Percentiles rank a stretch among this genome's conserved stretches.
These are phyloP conservation scores for Xylariales sp. DNA, from an alignment of 2,329 filamentous ascomycete species.

Conservation along the genomic window DNA sequence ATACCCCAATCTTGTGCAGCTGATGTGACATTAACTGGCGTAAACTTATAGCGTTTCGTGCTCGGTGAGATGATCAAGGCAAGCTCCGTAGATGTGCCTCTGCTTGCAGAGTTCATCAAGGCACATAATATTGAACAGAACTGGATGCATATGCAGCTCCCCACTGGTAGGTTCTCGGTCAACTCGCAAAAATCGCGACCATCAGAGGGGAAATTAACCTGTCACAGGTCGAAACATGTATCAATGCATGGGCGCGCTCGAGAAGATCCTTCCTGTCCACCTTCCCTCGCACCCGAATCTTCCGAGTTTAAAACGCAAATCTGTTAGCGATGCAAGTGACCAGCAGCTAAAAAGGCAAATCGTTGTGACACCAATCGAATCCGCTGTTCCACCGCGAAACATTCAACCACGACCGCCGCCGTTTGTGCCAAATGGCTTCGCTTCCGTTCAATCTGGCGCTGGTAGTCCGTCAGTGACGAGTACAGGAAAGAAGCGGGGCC, in stretches of 20 bases:
- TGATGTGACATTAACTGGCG: slow-evolving; percentile 15
- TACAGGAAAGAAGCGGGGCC: slow-evolving; percentile 37
- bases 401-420: slow-evolving; percentile 25
- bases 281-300: slow-evolving; percentile 23
- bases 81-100: slow-evolving; percentile 43
- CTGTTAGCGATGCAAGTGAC: slow-evolving; percentile 27
- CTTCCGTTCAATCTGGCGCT: slow-evolving; percentile 11
- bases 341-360: slow-evolving; percentile 28
- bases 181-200: slow-evolving; percentile 5
- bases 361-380: slow-evolving; percentile 21
- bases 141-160: slow-evolving; percentile 46
- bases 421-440: slow-evolving; percentile 24
- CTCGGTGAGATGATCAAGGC: slow-evolving; percentile 55
- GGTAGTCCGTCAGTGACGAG: slow-evolving; percentile 17
- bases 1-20: too few relatives aligned
- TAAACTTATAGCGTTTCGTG: slow-evolving; percentile 45
- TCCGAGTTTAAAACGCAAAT: slow-evolving; percentile 29
- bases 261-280: slow-evolving; percentile 30
- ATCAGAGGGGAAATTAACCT: slow-evolving; percentile 17
- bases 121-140: slow-evolving; percentile 34
- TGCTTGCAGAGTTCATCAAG: slow-evolving; percentile 43
- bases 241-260: slow-evolving; percentile 37
- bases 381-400: slow-evolving; percentile 17
- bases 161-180: slow-evolving; percentile 31
- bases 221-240: slow-evolving; percentile 40